A percentile compares a stretch with the other conserved stretches of the same genome.
phyloP scores from a whole-genome alignment of 345 rosid genomes.

The Gossypium bickii region DNA sequence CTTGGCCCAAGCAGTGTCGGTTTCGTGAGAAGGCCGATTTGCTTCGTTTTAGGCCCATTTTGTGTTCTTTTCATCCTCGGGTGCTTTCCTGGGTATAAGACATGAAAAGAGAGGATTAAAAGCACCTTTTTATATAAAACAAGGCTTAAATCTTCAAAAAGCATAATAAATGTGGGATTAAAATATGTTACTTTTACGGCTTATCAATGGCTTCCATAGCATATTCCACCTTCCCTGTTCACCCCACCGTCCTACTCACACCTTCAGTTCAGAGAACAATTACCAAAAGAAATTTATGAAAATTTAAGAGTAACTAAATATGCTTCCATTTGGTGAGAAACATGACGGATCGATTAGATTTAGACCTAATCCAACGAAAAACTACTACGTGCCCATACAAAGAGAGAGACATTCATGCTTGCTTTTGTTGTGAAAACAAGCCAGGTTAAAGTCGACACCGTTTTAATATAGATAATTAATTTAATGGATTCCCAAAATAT shows the following conservation, averaged over 20 bases:
- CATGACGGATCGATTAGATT: slow-evolving; percentile 40
- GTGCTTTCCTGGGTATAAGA: no score
- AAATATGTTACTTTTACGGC: no score
- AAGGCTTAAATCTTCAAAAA: no score
- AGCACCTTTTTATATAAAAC: no score
- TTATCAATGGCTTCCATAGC: slow-evolving; percentile 99
- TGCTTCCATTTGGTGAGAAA: slow-evolving; percentile 56
- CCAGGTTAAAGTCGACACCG: slow-evolving; percentile 1
- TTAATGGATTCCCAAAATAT: no score
- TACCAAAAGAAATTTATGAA: not conserved
- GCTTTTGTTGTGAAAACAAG: slow-evolving; percentile 14
- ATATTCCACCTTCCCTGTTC: slow-evolving; percentile 94
- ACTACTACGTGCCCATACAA: slow-evolving; percentile 19
- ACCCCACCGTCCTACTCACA: slow-evolving; percentile 98
- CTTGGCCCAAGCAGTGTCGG: no score
- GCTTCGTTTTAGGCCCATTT: no score
- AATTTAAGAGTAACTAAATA: not conserved
- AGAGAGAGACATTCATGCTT: not conserved
- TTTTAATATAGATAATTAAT: no score
- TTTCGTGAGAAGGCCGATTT: no score
- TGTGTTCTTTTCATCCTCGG: no score
- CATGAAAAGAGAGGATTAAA: no score
- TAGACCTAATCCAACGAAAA: slow-evolving; percentile 6
- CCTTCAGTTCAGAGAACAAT: slow-evolving; percentile 35
- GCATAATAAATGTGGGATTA: no score